phyloP scores from a whole-genome alignment of 371 early-diverging fungal species.

The Haplosporangium sp. region DNA sequence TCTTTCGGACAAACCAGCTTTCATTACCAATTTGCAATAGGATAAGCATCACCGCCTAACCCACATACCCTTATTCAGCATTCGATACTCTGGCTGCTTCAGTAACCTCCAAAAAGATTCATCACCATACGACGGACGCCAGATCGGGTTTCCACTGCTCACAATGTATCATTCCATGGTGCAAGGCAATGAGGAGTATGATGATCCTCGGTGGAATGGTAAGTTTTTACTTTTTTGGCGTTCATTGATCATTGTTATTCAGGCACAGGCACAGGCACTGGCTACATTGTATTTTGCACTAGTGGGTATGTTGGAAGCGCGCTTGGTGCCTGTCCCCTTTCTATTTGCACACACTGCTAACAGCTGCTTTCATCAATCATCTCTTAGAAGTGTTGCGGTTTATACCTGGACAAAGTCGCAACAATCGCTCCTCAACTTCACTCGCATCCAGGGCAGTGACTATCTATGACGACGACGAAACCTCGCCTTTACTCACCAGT shows the following conservation, averaged over 20 bases:
- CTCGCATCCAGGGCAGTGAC: slow-evolving; percentile 53
- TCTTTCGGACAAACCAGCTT: too few species aligned
- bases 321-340: neutral
- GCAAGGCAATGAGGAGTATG: slow-evolving; percentile 53
- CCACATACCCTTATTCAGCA: too few species aligned
- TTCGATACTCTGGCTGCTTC: too few species aligned
- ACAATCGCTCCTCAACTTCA: slow-evolving; percentile 52
- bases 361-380: neutral
- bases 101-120: too few species aligned
- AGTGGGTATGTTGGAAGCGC: neutral
- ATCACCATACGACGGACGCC: too few species aligned
- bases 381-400: slow-evolving; percentile 40
- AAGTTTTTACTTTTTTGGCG: slow-evolving; percentile 2
- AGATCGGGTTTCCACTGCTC: neutral
- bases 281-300: neutral
- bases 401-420: slow-evolving; percentile 41
- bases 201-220: slow-evolving; percentile 51
- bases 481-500: slow-evolving; percentile 54
- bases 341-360: neutral
- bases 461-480: slow-evolving; percentile 58
- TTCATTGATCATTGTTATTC: neutral
- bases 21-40: too few species aligned
- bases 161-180: slow-evolving; percentile 55
- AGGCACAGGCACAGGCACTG: neutral
- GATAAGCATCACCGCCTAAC: too few species aligned